Evolutionary conservation across 495 filamentous ascomycete species (phyloP).

Genomic region (Talaromyces wortmannii): DNA sequence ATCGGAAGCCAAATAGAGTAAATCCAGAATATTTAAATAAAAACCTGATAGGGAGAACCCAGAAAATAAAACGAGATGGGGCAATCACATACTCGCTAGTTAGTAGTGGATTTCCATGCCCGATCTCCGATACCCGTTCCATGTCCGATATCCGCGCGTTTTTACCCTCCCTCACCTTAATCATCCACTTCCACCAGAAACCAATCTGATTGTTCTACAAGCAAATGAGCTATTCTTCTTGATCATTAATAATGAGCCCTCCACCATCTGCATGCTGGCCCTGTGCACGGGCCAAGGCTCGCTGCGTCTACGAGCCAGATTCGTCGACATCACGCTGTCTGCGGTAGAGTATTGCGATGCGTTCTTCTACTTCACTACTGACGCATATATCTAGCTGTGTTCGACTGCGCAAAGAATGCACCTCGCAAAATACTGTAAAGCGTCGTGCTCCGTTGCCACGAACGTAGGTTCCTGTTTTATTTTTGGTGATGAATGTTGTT

Average conservation of each 20-base stretch:
- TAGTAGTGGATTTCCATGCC: background rate
- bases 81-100: no score
- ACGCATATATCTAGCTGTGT: background rate
- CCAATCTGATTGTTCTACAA: no score
- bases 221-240: no score
- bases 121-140: background rate
- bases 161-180: background rate
- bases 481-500: no score
- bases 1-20: background rate
- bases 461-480: conserved; percentile 1
- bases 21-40: background rate
- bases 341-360: background rate
- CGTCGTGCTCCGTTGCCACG: conserved; percentile 7
- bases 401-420: conserved; percentile 5
- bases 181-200: no score
- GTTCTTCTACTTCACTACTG: background rate
- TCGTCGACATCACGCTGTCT: background rate
- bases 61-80: no score
- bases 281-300: conserved; percentile 5
- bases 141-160: background rate
- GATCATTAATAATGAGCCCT: background rate
- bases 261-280: conserved; percentile 1
- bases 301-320: background rate
- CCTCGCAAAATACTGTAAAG: background rate
- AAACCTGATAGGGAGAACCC: no score